Evolutionary conservation across 495 filamentous ascomycete species (phyloP), one percentile per base, ranked within the genome.

Genomic region (Penicillium samsonianum): DNA sequence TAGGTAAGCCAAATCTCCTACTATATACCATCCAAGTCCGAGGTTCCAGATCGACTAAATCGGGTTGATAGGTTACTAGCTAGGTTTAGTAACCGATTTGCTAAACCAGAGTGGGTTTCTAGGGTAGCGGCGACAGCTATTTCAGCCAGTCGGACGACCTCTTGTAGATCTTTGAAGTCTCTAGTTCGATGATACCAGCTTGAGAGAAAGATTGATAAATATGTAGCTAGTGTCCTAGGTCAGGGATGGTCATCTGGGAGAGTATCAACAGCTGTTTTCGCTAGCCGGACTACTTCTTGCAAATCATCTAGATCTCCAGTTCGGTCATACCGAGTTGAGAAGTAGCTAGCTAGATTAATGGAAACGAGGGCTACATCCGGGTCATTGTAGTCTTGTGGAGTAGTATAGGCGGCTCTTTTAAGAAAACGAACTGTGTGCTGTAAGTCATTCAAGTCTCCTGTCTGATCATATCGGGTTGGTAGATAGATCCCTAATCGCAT

Each of bases 181-280:
- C 41, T 19, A 0, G 19, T 43, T n/a, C n/a, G 41, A 43, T 43
- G 9, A 43, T 20, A 43, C 5, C 22, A 4, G 41, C 6, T 43
- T 9, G 41, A 43, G 41, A 43, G 41, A 43, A 20, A 43, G 41
- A 23, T 23, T 5, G 41, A 38, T n/a, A 38, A 3, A 38, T 38
- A 38, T 43, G 0, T 23, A 43, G 22, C 17, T 4, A 23, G 41
- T 23, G 19, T 43, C 1, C 41, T 20, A 1, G 19, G 23, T 54
- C 17, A 26, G n/a, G 20, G 33, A 17, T 58, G 43, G 48, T 55
- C 48, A 8, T 44, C 40, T 41, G 37, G 60, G 5, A 28, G 3
- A 25, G 55, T 55, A 5, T 16, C 28, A 1, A 43, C 19, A 4
- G 41, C 41, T 3, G 1, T 7, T 43, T 43, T 9, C 3, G 41